phyloP scores from a whole-genome alignment of 441 rosid species.

The Flueggea neowawraea region DNA sequence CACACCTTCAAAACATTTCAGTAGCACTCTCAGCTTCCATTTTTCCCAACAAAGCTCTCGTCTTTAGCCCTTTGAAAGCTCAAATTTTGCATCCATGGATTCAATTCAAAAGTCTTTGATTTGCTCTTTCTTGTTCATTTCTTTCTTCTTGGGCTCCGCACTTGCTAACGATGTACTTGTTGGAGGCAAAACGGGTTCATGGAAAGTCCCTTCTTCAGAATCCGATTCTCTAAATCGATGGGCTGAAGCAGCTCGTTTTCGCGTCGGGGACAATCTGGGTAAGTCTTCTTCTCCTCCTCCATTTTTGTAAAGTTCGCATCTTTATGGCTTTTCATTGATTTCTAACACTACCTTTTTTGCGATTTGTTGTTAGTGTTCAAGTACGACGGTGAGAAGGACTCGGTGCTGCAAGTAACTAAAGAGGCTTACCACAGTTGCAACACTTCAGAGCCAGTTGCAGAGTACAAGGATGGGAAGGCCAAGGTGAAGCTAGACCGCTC shows the following conservation, averaged over 20 bases:
- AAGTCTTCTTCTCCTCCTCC: neutral
- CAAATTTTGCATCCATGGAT: conserved; percentile 15
- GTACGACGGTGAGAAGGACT: conserved; percentile 66
- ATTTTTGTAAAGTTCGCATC: neutral
- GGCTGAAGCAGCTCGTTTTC: conserved; percentile 72
- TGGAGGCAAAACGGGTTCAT: conserved; percentile 65
- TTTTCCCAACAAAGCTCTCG: neutral
- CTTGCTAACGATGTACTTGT: conserved; percentile 69
- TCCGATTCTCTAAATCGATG: conserved; percentile 79
- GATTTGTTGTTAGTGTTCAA: conserved; percentile 52
- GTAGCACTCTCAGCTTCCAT: neutral
- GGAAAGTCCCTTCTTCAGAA: conserved; percentile 79
- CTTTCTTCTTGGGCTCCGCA: conserved; percentile 20
- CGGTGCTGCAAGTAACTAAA: conserved; percentile 64
- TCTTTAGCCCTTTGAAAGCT: neutral
- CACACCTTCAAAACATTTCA: conserved; percentile 7
- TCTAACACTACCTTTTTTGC: neutral
- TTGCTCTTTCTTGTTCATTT: conserved; percentile 18
- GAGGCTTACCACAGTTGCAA: conserved; percentile 69
- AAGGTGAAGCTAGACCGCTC: conserved; percentile 64
- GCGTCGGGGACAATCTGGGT: conserved; percentile 74
- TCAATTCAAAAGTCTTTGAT: conserved; percentile 14
- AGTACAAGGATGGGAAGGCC: conserved; percentile 64
- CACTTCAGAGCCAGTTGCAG: conserved; percentile 49
- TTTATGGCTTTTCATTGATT: neutral